Evolutionary conservation across 1,139 yeast species (phyloP).

Genomic region (Yamadazyma sp.): DNA sequence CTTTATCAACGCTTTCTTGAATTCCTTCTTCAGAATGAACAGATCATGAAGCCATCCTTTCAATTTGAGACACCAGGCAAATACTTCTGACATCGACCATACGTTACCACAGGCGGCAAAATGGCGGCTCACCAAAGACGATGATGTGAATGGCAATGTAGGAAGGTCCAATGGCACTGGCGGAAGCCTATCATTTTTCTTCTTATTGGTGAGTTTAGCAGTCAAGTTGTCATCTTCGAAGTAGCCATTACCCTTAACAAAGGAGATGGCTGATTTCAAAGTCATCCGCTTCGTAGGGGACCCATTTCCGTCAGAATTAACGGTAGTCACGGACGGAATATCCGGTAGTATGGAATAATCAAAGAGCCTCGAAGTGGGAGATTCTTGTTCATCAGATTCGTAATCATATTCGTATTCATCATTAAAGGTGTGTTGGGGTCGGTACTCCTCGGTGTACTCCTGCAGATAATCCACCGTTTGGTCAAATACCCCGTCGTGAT

Average conservation of each 20-base stretch:
- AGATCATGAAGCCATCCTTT: constrained; percentile 53
- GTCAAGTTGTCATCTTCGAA: constrained; percentile 10
- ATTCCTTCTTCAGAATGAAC: constrained; percentile 50
- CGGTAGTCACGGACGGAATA: constrained; percentile 22
- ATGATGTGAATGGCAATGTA: constrained; percentile 55
- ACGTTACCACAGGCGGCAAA: constrained; percentile 37
- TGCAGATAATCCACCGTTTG: constrained; percentile 2
- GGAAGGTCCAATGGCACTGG: constrained; percentile 58
- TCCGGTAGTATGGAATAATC: constrained; percentile 46
- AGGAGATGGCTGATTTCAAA: constrained; percentile 21
- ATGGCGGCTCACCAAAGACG: constrained; percentile 49
- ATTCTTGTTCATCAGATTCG: constrained; percentile 19
- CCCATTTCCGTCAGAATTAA: constrained; percentile 7
- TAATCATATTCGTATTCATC: constrained; percentile 9
- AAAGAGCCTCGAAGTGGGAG: constrained; percentile 32
- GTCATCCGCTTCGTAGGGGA: constrained; percentile 22
- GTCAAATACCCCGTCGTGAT: constrained; percentile 1
- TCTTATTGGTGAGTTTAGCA: constrained; percentile 11
- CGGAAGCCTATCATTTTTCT: constrained; percentile 36
- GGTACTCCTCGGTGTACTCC: background rate
- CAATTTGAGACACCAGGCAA: constrained; percentile 49
- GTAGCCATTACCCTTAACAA: constrained; percentile 16
- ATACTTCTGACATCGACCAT: constrained; percentile 45
- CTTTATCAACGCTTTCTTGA: constrained; percentile 50
- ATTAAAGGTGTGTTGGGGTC: background rate